Percentiles rank a stretch among this genome's conserved stretches.
Evolutionary conservation across 306 rosid genomes (phyloP).

Genomic region (Castanea sativa): DNA sequence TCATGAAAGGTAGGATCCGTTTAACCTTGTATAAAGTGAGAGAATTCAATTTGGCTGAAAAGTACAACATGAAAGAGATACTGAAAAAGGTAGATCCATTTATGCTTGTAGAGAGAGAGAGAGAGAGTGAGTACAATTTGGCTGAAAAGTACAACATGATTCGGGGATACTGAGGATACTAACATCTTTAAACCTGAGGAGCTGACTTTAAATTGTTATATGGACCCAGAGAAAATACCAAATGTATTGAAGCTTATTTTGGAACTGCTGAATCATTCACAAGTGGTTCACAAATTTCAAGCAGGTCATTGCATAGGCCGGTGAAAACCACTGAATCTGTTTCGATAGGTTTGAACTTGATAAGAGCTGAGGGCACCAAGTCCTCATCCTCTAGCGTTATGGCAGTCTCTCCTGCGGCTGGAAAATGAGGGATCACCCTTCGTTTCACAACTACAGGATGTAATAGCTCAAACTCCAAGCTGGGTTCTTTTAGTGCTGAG

Average conservation of each 20-base stretch:
- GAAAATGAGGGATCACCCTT: conserved; percentile 64
- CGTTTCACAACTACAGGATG: conserved; percentile 67
- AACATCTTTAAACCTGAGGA: neutral
- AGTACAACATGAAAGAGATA: conserved; percentile 15
- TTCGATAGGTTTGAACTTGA: conserved; percentile 87
- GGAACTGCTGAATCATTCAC: conserved; percentile 38
- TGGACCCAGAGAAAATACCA: neutral
- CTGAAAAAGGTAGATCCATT: neutral
- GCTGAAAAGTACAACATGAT: conserved; percentile 16
- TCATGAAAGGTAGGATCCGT: neutral
- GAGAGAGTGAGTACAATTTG: neutral
- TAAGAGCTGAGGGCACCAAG: conserved; percentile 84
- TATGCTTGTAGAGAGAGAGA: neutral
- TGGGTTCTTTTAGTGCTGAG: conserved; percentile 65
- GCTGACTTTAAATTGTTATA: neutral
- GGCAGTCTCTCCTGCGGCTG: conserved; percentile 47
- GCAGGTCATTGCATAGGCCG: conserved; percentile 78
- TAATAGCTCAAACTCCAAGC: conserved; percentile 77
- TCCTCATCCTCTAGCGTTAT: conserved; percentile 77
- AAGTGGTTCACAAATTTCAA: conserved; percentile 87
- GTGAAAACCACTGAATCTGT: conserved; percentile 83
- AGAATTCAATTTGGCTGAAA: neutral
- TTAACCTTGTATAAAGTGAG: neutral
- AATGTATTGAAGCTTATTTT: conserved; percentile 10
- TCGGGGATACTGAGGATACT: neutral